These are phyloP conservation scores for Azolla pinnata DNA, from an alignment of 75 land plant genomes.

Conservation along the genomic window DNA sequence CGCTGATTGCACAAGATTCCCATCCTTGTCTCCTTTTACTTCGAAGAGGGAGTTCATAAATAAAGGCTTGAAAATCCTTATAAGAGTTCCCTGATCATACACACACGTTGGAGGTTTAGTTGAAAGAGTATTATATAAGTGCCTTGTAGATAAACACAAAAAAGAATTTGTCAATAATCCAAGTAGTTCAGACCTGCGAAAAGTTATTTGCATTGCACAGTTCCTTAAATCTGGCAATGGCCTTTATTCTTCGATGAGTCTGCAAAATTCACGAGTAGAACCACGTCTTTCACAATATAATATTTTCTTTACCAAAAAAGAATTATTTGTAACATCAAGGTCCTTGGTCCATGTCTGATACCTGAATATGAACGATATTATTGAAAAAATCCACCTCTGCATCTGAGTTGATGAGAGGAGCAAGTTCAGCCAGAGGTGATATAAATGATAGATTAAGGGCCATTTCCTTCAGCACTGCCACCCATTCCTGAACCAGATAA, in stretches of 20 bases:
- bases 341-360: no score
- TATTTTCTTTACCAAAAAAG: not conserved
- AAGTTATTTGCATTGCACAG: conserved; percentile 8
- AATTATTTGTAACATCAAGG: not conserved
- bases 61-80: conserved; percentile 73
- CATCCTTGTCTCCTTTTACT: conserved; percentile 65
- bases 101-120: no score
- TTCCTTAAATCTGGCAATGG: conserved; percentile 63
- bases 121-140: no score
- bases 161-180: no score
- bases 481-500: conserved; percentile 57
- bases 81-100: conserved; percentile 46
- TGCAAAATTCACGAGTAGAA: conserved; percentile 14
- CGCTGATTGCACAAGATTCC: conserved; percentile 56
- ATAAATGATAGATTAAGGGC: conserved; percentile 37
- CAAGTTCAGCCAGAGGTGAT: conserved; percentile 30
- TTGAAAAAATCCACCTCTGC: conserved; percentile 83
- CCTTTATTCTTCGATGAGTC: conserved; percentile 74
- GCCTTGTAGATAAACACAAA: no score
- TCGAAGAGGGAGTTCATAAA: conserved; percentile 67
- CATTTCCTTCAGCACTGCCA: conserved; percentile 67
- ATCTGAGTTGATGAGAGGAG: conserved; percentile 48
- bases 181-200: no score
- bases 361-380: conserved; percentile 85
- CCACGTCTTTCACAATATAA: not conserved